phyloP scores from a whole-genome alignment of 257 asterid species.

The Primulina huaijiensis region DNA sequence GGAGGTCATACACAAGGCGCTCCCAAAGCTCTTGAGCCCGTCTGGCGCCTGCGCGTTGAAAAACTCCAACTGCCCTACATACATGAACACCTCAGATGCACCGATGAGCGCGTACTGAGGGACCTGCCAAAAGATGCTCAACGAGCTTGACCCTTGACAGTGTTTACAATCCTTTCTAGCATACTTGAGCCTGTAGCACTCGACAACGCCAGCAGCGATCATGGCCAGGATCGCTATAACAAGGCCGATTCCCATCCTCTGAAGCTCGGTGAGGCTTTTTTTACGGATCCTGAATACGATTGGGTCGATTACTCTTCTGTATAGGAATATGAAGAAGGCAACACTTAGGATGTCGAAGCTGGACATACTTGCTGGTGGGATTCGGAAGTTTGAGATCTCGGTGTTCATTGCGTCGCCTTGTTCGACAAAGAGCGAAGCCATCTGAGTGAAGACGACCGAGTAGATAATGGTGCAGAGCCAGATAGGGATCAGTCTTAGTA shows the following conservation, averaged over 20 bases:
- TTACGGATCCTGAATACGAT: constrained; percentile 37
- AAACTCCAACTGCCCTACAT: constrained; percentile 86
- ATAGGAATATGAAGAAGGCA: constrained; percentile 73
- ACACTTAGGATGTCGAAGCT: constrained; percentile 87
- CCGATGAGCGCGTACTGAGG: constrained; percentile 89
- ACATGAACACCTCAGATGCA: constrained; percentile 93
- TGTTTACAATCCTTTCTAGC: constrained; percentile 53
- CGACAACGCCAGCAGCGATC: constrained; percentile 80
- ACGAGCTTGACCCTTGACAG: constrained; percentile 77
- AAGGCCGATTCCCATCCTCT: constrained; percentile 92
- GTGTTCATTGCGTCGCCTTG: constrained; percentile 95
- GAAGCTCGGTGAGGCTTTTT: constrained; percentile 66
- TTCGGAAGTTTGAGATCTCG: constrained; percentile 50
- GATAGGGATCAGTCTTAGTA: constrained; percentile 73
- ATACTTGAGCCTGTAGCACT: constrained; percentile 64
- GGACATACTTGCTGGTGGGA: constrained; percentile 96
- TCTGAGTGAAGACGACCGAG: constrained; percentile 90
- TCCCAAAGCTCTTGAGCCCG: constrained; percentile 90
- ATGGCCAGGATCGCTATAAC: constrained; percentile 71
- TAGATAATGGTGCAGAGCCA: constrained; percentile 97
- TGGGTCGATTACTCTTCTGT: constrained; percentile 69
- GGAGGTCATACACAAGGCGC: constrained; percentile 93
- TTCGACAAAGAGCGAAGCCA: constrained; percentile 95
- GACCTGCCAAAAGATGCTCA: constrained; percentile 91
- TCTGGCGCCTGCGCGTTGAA: constrained; percentile 88